Evolutionary conservation across 2,329 filamentous ascomycete species (phyloP).

Genomic region (Sordariomycetes sp.): DNA sequence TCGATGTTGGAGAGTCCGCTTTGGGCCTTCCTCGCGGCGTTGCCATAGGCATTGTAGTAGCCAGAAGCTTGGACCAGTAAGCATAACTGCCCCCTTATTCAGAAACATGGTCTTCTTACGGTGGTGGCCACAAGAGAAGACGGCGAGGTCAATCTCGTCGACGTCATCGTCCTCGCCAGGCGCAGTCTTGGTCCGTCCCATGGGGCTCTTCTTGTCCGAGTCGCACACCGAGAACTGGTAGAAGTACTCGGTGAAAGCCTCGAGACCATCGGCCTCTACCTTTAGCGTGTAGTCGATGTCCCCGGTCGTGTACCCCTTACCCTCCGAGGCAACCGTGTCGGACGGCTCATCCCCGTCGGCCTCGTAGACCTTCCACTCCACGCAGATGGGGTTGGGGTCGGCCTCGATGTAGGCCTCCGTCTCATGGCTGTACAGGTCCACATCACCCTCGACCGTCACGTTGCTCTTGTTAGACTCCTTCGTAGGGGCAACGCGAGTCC

Average conservation of each 20-base stretch:
- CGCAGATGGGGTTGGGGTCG: slow-evolving; percentile 47
- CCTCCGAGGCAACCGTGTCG: slow-evolving; percentile 37
- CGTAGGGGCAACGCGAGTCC: slow-evolving; percentile 34
- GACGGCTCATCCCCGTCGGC: slow-evolving; percentile 28
- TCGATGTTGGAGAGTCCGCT: slow-evolving; percentile 29
- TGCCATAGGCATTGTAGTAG: slow-evolving; percentile 47
- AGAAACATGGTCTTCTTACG: slow-evolving; percentile 11
- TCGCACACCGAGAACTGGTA: slow-evolving; percentile 62
- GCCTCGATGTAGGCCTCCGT: slow-evolving; percentile 33
- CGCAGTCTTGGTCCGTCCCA: slow-evolving; percentile 62
- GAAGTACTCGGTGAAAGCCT: slow-evolving; percentile 54
- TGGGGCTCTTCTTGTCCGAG: slow-evolving; percentile 47
- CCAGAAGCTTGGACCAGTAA: neutral
- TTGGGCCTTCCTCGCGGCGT: slow-evolving; percentile 42
- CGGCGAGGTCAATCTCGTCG: slow-evolving; percentile 47
- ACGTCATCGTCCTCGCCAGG: slow-evolving; percentile 46
- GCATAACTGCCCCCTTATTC: no score
- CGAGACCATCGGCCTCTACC: slow-evolving; percentile 53
- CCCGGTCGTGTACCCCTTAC: slow-evolving; percentile 56
- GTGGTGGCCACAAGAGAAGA: slow-evolving; percentile 64
- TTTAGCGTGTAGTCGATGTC: slow-evolving; percentile 59
- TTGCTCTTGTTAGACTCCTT: slow-evolving; percentile 34
- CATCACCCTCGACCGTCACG: slow-evolving; percentile 28
- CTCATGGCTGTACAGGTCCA: slow-evolving; percentile 33
- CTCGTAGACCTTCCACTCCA: slow-evolving; percentile 51